Base-by-base conservation (phyloP, 176 grass and related monocot species). In the Zoysia pacifica region DNA sequence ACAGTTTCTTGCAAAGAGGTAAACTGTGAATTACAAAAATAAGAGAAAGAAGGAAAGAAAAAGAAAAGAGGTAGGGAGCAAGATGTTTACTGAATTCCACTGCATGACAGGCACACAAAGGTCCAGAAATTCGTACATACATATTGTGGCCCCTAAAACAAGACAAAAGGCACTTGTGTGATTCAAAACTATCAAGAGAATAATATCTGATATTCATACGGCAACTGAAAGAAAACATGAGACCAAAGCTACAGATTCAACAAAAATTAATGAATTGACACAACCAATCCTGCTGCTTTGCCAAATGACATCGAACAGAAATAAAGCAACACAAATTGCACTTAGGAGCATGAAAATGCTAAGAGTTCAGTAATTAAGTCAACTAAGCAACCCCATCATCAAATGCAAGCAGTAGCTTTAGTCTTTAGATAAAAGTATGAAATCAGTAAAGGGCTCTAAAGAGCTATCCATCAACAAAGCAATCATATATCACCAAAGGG, bases 61-160 rank as follows among this genome's bases (percentile, higher is more conserved):
- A 28, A 28, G 28, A 28, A 82, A 82, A 52, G 68, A 6, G 15
- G 10, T 58, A 85, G 68, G 47, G 15, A 76, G 37, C 9, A 14
- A 88, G 64, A 75, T 87, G 84, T 92, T 99, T 65, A 99, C 96
- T 95, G 96, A 78, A 95, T 91, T 73, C 92, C 92, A 81, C 92
- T 93, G 76, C 96, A 99, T n/a, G 93, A 76, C 41, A 89, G 44
- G 71, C 96, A 99, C 48, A 91, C 52, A 38, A 99, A 99, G 82
- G 92, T 99, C 96, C 96, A 99, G 55, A 99, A 99, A 82, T 91
- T 95, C 48, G 86, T 95, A 38, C 96, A 99, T 44, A 99, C 90
- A 80, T 99, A 99, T 80, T 99, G 96, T 46, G 90, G 90, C 54
- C 96, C 92, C 96, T 99, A 71, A 37, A 78, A 81, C 5, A 71